Base-by-base conservation (phyloP, 2,329 filamentous ascomycete genomes). In the Aspergillus oerlinghausenensis region DNA sequence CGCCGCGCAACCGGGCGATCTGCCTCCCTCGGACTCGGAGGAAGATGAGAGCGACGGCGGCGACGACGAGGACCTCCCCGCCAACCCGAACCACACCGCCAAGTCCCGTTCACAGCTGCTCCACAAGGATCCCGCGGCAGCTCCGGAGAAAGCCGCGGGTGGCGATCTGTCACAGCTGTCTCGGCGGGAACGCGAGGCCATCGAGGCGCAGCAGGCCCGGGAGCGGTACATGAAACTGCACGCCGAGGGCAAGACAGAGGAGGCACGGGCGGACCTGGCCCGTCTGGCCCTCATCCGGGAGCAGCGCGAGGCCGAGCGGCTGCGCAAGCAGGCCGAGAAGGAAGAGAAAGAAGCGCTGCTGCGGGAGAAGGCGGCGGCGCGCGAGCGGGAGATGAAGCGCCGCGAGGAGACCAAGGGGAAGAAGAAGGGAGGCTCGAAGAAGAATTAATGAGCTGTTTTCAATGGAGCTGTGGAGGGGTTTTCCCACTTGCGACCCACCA, bases 241-340 rank as follows among this genome's bases (percentile, higher is more conserved):
- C 69, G 90, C 92, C 56, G 89, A 92, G 70, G 93, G 93, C 68
- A 97, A 97, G 85, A 97, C 94, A 48, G 94, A 99, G 59, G 90
- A 97, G 81, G 92, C 93, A 50, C 88, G 90, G 73, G 88, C 90
- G 4, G 94, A 99, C 75, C 71, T 97, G 65, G 93, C 91, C 57
- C 84, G 94, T 55, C 77, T 99, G 68, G 86, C 81, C 73, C 72
- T 93, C 58, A 91, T 99, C 64, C 85, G 87, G 50, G 90, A 96
- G 81, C 88, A 91, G 78, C 85, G 94, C 61, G 92, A 90, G 68
- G 87, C 88, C 21, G 93, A 96, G 69, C 85, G 90, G 53, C 89
- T 87, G 29, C 81, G 91, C 67, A 92, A 93, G 81, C 84, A 90
- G 79, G 93, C 85, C 2, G 85, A 87, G 84, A 84, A 81, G 81